A percentile compares a stretch with the other conserved stretches of the same genome.
These are phyloP conservation scores for Moesziomyces parantarcticus DNA, from an alignment of 1,284 basidiomycete genomes.

Conservation along the genomic window DNA sequence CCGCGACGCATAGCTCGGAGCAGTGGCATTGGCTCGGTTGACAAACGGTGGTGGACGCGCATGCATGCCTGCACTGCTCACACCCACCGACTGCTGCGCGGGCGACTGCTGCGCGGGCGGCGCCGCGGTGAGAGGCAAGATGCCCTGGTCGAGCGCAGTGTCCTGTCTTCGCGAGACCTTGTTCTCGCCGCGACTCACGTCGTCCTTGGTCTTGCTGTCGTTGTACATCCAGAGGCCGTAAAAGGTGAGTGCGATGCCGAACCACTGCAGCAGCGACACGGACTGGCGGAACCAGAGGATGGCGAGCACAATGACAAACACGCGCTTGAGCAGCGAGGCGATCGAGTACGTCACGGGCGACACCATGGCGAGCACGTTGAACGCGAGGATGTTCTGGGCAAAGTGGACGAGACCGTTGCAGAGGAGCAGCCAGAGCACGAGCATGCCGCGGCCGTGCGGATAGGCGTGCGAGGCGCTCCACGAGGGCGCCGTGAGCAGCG, in stretches of 20 bases:
- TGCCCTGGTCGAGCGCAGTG: background rate
- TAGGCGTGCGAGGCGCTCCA: conserved; percentile 6
- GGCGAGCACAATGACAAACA: conserved; percentile 96
- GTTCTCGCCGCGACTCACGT: conserved; percentile 25
- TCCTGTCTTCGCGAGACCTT: conserved; percentile 22
- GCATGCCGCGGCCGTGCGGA: conserved; percentile 69
- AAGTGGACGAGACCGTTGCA: conserved; percentile 96
- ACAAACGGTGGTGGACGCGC: background rate
- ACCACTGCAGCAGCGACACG: conserved; percentile 81
- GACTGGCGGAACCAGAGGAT: conserved; percentile 95
- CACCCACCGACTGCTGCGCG: too few species aligned
- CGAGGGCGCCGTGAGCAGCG: conserved; percentile 18
- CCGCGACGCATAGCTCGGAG: background rate
- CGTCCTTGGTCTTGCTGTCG: conserved; percentile 76
- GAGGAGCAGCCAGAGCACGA: conserved; percentile 73
- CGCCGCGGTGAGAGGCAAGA: conserved; percentile 11
- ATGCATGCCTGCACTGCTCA: background rate
- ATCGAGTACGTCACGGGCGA: conserved; percentile 99
- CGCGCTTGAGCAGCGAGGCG: conserved; percentile 95
- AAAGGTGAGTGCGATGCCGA: conserved; percentile 90
- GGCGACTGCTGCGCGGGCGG: too few species aligned
- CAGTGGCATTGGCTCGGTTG: too few species aligned
- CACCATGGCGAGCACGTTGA: conserved; percentile 91
- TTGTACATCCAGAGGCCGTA: conserved; percentile 93
- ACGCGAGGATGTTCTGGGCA: conserved; percentile 95